Percentiles rank a stretch among this genome's conserved stretches.
phyloP scores from a whole-genome alignment of 2,329 filamentous ascomycete genomes.

The Rhexocercosporidium sp. region DNA sequence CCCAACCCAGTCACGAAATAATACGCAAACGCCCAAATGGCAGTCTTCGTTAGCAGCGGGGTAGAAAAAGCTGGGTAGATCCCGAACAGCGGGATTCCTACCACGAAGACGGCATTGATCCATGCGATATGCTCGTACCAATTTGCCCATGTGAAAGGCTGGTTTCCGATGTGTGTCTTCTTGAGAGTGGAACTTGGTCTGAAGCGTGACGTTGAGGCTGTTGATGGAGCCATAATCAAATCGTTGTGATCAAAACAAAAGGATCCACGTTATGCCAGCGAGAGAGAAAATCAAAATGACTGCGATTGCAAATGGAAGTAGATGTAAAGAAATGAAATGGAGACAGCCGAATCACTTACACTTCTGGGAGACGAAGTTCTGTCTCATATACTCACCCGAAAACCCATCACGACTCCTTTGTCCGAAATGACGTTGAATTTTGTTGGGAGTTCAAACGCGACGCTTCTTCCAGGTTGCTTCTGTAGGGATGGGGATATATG shows the following conservation, averaged over 20 bases:
- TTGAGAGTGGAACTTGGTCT: conserved; percentile 2
- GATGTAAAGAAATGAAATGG: neutral
- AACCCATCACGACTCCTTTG: neutral
- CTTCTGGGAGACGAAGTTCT: neutral
- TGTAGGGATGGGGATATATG: no score
- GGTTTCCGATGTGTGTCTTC: conserved; percentile 7
- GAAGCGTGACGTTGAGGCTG: neutral
- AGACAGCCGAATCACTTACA: neutral
- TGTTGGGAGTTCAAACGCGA: conserved; percentile 9
- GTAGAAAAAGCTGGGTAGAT: conserved; percentile 46
- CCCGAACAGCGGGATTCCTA: conserved; percentile 12
- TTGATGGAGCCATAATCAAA: neutral
- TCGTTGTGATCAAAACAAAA: neutral
- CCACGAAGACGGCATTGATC: conserved; percentile 19
- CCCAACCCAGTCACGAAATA: conserved; percentile 83
- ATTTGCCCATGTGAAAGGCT: conserved; percentile 18
- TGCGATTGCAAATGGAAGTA: no score
- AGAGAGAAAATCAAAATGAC: neutral
- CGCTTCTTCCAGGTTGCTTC: neutral
- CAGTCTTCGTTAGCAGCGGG: conserved; percentile 71
- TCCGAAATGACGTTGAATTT: neutral
- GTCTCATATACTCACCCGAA: neutral
- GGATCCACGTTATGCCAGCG: no score
- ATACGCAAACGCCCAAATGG: conserved; percentile 73
- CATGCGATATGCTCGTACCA: conserved; percentile 18